Base-by-base conservation (phyloP, 768 basidiomycete genomes). In the Hemileccinum impolitum region DNA sequence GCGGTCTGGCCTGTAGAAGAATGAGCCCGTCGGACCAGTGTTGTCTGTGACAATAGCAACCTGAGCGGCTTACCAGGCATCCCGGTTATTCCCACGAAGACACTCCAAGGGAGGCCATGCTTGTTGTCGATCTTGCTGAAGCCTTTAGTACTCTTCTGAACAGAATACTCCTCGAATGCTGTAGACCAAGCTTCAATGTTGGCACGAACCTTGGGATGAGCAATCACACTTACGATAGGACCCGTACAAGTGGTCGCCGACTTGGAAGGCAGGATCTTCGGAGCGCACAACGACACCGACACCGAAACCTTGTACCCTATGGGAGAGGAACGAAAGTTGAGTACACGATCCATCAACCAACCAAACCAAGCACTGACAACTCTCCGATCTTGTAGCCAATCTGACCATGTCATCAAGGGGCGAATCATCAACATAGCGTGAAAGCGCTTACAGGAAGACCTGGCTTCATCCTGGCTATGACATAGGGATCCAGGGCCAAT, bases 401-500 rank as follows among this genome's bases (percentile, higher is more conserved):
- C 41, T 39, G 1, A 3, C 13, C 26, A 28, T 17, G 18, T 35
- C 23, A n/a, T 44, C 23, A 19, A 17, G 10, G 9, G 1, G 23
- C 9, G 7, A 12, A 21, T 35, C 32, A 3, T 36, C 9, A 13
- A 10, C 13, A 6, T 30, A 11, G n/a, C 12, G 14, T 25, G 34
- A 26, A 30, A 15, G n/a, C 32, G 31, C 26, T 28, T 3, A 37
- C 47, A 39, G 48, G 43, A 34, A 26, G 30, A 17, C 17, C 18
- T 23, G 44, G 23, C 11, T 66, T 58, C 78, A 81, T 77, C 30
- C 60, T 57, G 10, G 66, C 65, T 14, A 72, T 53, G 51, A 76
- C 23, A 53, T 74, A 76, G 0, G 77, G 77, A 43, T 79, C 79
- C 35, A 79, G 58, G 14, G 72, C 73, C 14, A 80, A 54, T 6